Conservation (phyloP, 805 yeast species). For the Myxozyma nipponensis region DNA sequence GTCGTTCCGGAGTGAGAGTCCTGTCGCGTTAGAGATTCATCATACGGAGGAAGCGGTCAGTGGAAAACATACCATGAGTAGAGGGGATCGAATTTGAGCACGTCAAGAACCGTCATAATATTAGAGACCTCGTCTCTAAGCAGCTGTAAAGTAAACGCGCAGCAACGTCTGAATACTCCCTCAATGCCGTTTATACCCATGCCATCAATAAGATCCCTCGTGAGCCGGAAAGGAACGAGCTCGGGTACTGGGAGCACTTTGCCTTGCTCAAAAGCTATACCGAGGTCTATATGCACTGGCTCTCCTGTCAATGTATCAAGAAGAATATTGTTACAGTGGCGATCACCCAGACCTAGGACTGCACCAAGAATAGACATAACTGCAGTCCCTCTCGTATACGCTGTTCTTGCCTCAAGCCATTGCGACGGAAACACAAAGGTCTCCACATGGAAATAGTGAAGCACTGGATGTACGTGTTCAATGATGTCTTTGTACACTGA, state of each 20-base stretch:
- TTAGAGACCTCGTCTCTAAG: conserved; percentile 62
- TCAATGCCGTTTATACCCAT: conserved; percentile 82
- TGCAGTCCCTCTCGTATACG: conserved; percentile 75
- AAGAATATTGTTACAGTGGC: conserved; percentile 87
- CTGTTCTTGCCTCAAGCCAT: conserved; percentile 67
- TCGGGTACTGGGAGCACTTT: conserved; percentile 81
- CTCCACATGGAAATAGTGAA: conserved; percentile 66
- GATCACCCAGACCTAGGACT: conserved; percentile 87
- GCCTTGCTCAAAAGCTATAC: conserved; percentile 96
- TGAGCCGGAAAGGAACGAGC: conserved; percentile 85
- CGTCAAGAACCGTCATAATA: conserved; percentile 78
- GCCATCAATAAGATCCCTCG: conserved; percentile 88
- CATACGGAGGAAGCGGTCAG: background rate
- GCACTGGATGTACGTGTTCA: conserved; percentile 56
- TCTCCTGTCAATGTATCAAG: conserved; percentile 82
- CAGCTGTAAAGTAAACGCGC: conserved; percentile 69
- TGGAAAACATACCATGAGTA: conserved; percentile 63
- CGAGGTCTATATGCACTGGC: conserved; percentile 92
- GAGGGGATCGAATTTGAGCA: conserved; percentile 85
- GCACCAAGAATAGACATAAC: conserved; percentile 82
- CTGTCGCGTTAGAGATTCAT: conserved; percentile 16
- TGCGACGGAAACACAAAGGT: conserved; percentile 60
- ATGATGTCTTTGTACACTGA: conserved; percentile 49
- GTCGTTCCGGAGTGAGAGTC: conserved; percentile 64
- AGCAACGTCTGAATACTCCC: conserved; percentile 69